Evolutionary conservation across 2,329 filamentous ascomycete species (phyloP).

Genomic region (Pyrenophora teres): DNA sequence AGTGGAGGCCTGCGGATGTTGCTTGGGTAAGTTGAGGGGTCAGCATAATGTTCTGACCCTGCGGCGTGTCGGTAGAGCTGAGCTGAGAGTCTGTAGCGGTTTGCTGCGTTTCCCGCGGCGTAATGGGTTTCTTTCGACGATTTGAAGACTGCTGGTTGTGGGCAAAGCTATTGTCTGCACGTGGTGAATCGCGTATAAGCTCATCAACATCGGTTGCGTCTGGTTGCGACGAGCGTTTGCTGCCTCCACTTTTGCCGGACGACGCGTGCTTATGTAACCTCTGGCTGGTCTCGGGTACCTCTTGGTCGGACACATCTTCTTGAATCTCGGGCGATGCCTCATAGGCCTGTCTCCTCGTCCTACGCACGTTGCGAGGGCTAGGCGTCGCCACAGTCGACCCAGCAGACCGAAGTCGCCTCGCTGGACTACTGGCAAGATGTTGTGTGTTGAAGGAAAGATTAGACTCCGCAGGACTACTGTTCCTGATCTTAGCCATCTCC

Average conservation of each 20-base stretch:
- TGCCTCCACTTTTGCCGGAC: conserved; percentile 15
- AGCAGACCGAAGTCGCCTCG: conserved; percentile 9
- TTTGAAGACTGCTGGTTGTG: conserved; percentile 17
- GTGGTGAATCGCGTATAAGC: conserved; percentile 17
- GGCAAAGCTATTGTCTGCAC: not conserved
- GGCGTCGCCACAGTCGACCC: conserved; percentile 2
- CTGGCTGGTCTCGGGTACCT: conserved; percentile 9
- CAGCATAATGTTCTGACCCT: conserved; percentile 35
- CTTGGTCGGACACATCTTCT: not conserved
- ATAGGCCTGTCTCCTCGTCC: conserved; percentile 17
- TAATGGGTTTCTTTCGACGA: conserved; percentile 27
- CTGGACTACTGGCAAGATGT: conserved; percentile 9
- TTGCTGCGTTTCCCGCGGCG: conserved; percentile 37
- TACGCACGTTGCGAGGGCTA: conserved; percentile 22
- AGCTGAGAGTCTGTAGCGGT: conserved; percentile 30
- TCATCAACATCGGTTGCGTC: conserved; percentile 7
- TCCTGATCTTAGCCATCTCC: not conserved
- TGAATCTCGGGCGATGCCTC: conserved; percentile 8
- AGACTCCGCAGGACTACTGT: conserved; percentile 9
- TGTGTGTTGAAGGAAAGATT: conserved; percentile 4
- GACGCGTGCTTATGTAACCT: conserved; percentile 3
- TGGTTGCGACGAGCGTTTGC: conserved; percentile 14
- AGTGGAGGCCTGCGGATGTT: conserved; percentile 24
- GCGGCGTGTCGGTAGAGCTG: conserved; percentile 7
- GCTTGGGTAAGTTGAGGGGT: conserved; percentile 48